A percentile compares a stretch with the other conserved stretches of the same genome.
Evolutionary conservation across 2,329 filamentous ascomycete species (phyloP).

Genomic region (Trichophyton verrucosum): DNA sequence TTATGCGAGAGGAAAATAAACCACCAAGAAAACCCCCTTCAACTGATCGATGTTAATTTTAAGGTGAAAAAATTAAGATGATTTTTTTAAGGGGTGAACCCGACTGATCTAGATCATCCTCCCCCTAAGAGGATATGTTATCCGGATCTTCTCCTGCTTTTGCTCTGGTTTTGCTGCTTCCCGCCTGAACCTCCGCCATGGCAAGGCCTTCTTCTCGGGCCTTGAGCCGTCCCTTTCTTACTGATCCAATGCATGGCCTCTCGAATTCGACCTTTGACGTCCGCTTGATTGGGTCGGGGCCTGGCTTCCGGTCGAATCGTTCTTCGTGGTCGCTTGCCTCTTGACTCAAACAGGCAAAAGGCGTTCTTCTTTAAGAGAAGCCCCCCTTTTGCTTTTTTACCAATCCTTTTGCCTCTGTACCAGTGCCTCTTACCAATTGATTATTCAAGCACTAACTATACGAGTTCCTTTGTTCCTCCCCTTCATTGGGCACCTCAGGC

Average conservation of each 20-base stretch:
- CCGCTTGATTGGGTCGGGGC: neutral
- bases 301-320: neutral
- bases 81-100: too few relatives aligned
- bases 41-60: too few relatives aligned
- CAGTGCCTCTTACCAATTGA: neutral
- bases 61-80: too few relatives aligned
- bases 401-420: too few relatives aligned
- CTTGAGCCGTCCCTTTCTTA: neutral
- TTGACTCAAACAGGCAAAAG: neutral
- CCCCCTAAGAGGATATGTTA: neutral
- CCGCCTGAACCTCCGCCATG: neutral
- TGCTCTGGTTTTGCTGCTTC: too few relatives aligned
- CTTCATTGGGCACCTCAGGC: neutral
- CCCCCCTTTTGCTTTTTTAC: too few relatives aligned
- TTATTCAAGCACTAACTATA: constrained; percentile 1
- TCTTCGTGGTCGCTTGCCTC: neutral
- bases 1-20: too few relatives aligned
- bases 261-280: neutral
- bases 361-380: neutral
- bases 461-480: neutral
- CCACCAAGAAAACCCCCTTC: too few relatives aligned
- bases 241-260: neutral
- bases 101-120: neutral
- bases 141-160: neutral
- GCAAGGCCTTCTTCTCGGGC: neutral